A percentile compares a stretch with the other conserved stretches of the same genome.
Conservation (phyloP, 2,329 filamentous ascomycete species). For the Colletotrichum sp. region DNA sequence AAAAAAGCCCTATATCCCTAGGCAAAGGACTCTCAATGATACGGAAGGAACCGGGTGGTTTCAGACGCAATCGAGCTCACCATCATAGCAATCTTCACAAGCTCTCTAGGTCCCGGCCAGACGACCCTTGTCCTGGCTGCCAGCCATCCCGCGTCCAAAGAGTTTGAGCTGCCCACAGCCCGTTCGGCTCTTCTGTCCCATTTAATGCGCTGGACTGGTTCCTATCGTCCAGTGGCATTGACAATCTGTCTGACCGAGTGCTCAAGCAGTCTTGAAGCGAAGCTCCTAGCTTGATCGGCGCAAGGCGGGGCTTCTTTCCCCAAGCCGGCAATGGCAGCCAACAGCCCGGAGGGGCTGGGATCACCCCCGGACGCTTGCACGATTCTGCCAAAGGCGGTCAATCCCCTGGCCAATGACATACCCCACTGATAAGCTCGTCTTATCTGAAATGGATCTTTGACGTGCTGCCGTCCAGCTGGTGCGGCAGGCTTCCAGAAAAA, state of each 20-base stretch:
- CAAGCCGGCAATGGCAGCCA: background rate
- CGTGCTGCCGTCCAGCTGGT: background rate
- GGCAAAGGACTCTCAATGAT: background rate
- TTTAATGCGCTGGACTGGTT: background rate
- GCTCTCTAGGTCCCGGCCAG: background rate
- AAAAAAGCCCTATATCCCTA: background rate
- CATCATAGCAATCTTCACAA: background rate
- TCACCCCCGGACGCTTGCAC: background rate
- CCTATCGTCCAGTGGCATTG: background rate
- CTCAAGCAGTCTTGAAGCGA: background rate
- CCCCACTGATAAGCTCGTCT: background rate
- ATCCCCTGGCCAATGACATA: background rate
- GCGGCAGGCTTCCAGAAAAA: constrained; percentile 11
- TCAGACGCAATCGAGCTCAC: background rate
- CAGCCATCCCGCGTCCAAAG: background rate
- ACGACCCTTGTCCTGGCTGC: background rate
- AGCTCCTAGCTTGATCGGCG: background rate
- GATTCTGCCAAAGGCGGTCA: constrained; percentile 12
- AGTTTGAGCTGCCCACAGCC: background rate
- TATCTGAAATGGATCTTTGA: background rate
- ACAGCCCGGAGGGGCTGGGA: background rate
- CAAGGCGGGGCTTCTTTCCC: background rate
- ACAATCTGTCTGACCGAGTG: background rate
- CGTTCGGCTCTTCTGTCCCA: background rate
- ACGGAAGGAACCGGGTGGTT: background rate